Percentiles rank a stretch among this genome's conserved stretches.
phyloP scores from a whole-genome alignment of 352 stramenopile genomes.

The Phytophthora ohioensis region DNA sequence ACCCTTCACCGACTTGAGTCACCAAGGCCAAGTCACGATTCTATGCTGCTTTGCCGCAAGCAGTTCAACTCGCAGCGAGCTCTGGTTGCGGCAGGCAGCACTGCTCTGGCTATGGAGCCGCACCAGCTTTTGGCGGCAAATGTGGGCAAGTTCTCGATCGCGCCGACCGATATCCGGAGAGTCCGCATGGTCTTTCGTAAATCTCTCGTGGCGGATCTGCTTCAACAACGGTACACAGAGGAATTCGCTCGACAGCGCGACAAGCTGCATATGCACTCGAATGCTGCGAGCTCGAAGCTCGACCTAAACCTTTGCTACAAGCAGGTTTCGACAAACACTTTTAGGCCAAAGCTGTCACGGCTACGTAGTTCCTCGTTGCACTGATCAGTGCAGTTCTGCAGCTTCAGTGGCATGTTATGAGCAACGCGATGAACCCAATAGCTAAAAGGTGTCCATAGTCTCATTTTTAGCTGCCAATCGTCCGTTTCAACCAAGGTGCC shows the following conservation, averaged over 20 bases:
- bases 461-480: conserved; percentile 9
- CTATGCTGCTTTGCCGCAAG: not conserved
- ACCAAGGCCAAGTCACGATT: not conserved
- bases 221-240: not conserved
- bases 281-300: too few species aligned
- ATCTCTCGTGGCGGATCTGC: conserved; percentile 1
- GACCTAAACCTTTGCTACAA: too few species aligned
- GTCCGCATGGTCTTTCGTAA: conserved; percentile 9
- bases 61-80: conserved; percentile 1
- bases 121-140: not conserved
- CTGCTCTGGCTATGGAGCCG: not conserved
- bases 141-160: not conserved
- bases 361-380: not conserved
- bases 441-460: not conserved
- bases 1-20: conserved; percentile 6
- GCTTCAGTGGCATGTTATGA: too few species aligned
- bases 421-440: too few species aligned
- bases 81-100: not conserved
- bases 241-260: not conserved
- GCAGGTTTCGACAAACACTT: too few species aligned
- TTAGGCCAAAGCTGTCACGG: too few species aligned
- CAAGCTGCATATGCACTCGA: not conserved
- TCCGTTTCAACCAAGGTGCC: conserved; percentile 14
- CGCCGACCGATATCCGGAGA: conserved; percentile 8
- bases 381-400: too few species aligned